These are phyloP conservation scores for Haematococcus sp. DNA, from an alignment of 139 green algal species.

Conservation along the genomic window DNA sequence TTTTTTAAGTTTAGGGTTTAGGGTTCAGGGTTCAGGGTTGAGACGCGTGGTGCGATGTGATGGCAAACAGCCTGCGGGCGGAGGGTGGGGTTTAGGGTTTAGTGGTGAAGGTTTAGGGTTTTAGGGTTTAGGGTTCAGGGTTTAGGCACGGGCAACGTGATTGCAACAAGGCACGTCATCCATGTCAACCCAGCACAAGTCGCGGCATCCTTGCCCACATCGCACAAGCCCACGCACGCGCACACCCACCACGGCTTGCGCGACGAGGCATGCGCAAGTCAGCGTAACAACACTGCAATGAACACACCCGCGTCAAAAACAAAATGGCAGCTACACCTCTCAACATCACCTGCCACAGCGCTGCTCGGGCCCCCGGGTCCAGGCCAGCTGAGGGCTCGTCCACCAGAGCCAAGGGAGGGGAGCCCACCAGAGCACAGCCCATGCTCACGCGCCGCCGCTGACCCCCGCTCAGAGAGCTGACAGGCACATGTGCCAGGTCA, in stretches of 20 bases:
- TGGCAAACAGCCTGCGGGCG: too few relatives aligned
- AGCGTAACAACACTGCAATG: too few relatives aligned
- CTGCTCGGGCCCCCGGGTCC: constrained; percentile 68
- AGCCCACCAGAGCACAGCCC: constrained; percentile 82
- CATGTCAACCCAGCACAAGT: background rate
- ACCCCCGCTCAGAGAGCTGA: constrained; percentile 67
- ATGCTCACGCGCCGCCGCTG: constrained; percentile 80
- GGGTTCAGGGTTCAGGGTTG: background rate
- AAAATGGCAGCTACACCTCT: constrained; percentile 19
- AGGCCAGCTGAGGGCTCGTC: constrained; percentile 94
- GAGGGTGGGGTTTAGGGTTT: too few relatives aligned
- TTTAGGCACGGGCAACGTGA: too few relatives aligned
- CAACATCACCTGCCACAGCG: constrained; percentile 38
- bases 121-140: too few relatives aligned
- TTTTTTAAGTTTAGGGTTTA: too few relatives aligned
- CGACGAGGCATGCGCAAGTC: background rate
- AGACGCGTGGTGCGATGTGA: too few relatives aligned
- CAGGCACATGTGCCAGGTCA: background rate
- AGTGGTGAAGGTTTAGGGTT: too few relatives aligned
- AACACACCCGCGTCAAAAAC: too few relatives aligned
- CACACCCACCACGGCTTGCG: background rate
- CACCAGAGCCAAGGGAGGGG: constrained; percentile 72
- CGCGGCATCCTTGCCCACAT: background rate
- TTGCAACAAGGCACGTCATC: too few relatives aligned
- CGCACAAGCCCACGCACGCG: background rate